Evolutionary conservation across 1,139 yeast species (phyloP), one percentile per base, ranked within the genome.

Genomic region (Debaryomyces sp.): DNA sequence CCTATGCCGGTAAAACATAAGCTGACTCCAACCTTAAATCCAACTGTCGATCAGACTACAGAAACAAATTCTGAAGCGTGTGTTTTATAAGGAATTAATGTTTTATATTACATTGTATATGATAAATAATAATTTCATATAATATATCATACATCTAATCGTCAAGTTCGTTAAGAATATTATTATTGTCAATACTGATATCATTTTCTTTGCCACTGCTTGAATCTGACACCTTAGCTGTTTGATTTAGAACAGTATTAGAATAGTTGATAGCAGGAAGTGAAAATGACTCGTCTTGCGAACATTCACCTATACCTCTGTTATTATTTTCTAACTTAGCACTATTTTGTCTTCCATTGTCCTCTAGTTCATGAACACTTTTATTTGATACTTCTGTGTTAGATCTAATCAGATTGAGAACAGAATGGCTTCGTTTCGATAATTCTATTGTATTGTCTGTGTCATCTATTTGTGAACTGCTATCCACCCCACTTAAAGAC

Each of bases 281-380:
- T 3, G 71, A 66, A 51, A 69, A 69, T 12, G 73, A 68, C 50
- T 67, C 73, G 46, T 69, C 64, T 40, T 52, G 44, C 4, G 57
- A 48, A n/a, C 39, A 41, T 21, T 47, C 49, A 29, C 33, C 38
- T n/a, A 43, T 26, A 15, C 40, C 46, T 17, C 29, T 24, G 27
- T 37, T 26, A 21, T 24, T 40, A 18, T 35, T 6, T 6, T 38
- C 37, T 10, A 18, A n/a, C n/a, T 17, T 34, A 12, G 35, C 4
- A 32, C 13, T 13, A 30, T 2, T 9, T 8, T 33, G 21, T 9
- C 8, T 22, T 1, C 17, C 10, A 15, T 33, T 8, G 4, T 7
- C 37, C n/a, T 34, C 24, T 5, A 21, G 8, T 5, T 34, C 9
- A 1, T 10, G 10, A 17, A 13, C 7, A 18, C 13, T 21, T 10